Conservation (phyloP, 2,329 filamentous ascomycete genomes). For the Aureobasidium sp. region DNA sequence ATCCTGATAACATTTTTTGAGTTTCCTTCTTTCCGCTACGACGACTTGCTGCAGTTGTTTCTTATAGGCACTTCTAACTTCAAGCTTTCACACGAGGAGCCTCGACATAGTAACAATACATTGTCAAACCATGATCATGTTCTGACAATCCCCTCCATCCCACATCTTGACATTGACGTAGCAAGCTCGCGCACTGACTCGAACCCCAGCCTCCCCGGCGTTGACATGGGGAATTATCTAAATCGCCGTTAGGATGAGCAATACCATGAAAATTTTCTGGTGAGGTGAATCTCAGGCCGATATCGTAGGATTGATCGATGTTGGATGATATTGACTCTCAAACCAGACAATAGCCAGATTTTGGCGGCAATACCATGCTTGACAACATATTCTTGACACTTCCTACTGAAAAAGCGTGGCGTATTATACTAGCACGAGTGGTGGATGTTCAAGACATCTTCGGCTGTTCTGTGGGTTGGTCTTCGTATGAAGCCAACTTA, state of each 20-base stretch:
- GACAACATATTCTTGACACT: background rate
- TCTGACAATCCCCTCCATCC: background rate
- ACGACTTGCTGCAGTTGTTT: background rate
- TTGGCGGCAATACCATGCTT: background rate
- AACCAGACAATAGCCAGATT: too few species aligned
- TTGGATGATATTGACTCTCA: too few species aligned
- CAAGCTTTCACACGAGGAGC: too few species aligned
- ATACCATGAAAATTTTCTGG: constrained; percentile 6
- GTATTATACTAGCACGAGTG: too few species aligned
- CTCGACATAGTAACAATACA: background rate
- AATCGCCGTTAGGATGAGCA: constrained; percentile 11
- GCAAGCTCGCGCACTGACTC: constrained; percentile 2
- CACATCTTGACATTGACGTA: background rate
- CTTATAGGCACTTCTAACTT: background rate
- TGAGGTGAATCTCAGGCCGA: background rate
- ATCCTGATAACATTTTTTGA: background rate
- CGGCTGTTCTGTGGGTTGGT: too few species aligned
- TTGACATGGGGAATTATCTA: constrained; percentile 13
- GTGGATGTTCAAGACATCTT: too few species aligned
- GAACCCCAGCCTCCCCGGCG: constrained; percentile 7
- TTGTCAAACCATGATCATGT: background rate
- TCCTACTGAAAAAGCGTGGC: too few species aligned
- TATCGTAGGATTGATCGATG: background rate
- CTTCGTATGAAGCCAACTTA: too few species aligned
- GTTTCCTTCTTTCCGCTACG: background rate